Evolutionary conservation across 2,329 filamentous ascomycete genomes (phyloP), one percentile per base, ranked within the genome.

Genomic region (Aspergillus arachidicola): DNA sequence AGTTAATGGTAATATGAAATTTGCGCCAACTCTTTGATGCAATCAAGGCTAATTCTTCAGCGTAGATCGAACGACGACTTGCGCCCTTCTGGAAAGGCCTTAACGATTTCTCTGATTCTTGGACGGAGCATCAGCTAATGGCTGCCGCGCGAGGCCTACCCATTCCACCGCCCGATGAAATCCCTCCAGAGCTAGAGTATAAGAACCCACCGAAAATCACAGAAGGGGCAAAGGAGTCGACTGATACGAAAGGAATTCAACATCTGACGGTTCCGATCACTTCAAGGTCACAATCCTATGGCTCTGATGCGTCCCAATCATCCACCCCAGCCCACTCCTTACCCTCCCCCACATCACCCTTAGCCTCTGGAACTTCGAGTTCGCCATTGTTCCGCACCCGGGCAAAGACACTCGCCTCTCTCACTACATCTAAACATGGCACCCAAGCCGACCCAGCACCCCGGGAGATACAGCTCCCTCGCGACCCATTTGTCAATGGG

Each of bases 51-150:
- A 56, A 75, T 64, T 26, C n/a, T 64, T 16, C 11, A 51, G 30
- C 21, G n/a, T 73, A 98, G 94, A 93, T 99, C 75, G 95, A 99
- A 79, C 87, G 95, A 69, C 89, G 91, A 66, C 80, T 99, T 65
- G 95, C 95, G 48, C 95, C 95, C 0, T 99, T 99, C 77, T 99
- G 94, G 93, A 90, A 91, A 74, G 95, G 95, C 6, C 82, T 99
- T 4, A 90, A 97, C 67, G 94, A 98, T 76, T 93, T 95, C 77
- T 90, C 89, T 19, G 87, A 92, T 26, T 91, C 87, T 58, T 99
- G 95, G 95, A 91, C 93, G 14, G 95, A 99, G 73, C 89, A 95
- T 78, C 95, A 99, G 78, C 87, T 99, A n/a, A 88, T 97, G 71
- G 93, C 94, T 62, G 93, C 92, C 28, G 95, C 91, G 57, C 88